These are phyloP conservation scores for Scenedesmus sp. DNA, from an alignment of 163 green algal genomes.

Conservation along the genomic window DNA sequence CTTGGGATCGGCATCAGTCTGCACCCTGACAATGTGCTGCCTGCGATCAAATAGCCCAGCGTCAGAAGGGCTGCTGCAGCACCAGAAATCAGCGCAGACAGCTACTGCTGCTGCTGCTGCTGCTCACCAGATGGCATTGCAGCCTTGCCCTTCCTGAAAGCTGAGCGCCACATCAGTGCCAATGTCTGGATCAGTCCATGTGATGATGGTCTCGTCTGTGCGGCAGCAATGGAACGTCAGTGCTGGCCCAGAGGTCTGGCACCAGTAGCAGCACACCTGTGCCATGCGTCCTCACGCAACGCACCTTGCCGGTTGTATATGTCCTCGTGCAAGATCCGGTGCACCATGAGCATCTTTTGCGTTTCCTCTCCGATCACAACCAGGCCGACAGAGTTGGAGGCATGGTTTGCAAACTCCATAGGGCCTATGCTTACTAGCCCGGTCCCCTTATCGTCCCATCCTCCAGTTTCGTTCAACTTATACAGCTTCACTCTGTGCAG, in stretches of 20 bases:
- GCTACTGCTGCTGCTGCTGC: background rate
- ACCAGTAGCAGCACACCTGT: background rate
- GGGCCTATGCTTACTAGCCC: conserved; percentile 92
- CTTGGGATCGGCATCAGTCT: conserved; percentile 57
- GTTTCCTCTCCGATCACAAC: conserved; percentile 94
- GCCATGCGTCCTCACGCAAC: background rate
- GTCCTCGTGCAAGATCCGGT: conserved; percentile 86
- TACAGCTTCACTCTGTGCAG: conserved; percentile 97
- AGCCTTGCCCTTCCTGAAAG: conserved; percentile 95
- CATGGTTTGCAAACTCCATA: conserved; percentile 82
- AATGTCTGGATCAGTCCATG: conserved; percentile 93
- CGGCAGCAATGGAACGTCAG: background rate
- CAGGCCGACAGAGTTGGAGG: conserved; percentile 76
- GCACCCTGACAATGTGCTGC: conserved; percentile 68
- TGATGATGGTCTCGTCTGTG: conserved; percentile 97
- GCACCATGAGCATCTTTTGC: conserved; percentile 87
- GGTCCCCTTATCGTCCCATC: conserved; percentile 97
- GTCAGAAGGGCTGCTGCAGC: background rate
- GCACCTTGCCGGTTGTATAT: conserved; percentile 93
- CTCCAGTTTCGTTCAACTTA: conserved; percentile 86
- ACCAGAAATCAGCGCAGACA: background rate
- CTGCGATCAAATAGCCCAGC: conserved; percentile 41
- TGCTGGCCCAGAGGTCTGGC: background rate
- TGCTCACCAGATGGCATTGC: conserved; percentile 86
- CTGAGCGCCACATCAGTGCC: conserved; percentile 96